A percentile compares a stretch with the other conserved stretches of the same genome.
phyloP scores from a whole-genome alignment of 139 green algal species.

The Chlorella sp. region DNA sequence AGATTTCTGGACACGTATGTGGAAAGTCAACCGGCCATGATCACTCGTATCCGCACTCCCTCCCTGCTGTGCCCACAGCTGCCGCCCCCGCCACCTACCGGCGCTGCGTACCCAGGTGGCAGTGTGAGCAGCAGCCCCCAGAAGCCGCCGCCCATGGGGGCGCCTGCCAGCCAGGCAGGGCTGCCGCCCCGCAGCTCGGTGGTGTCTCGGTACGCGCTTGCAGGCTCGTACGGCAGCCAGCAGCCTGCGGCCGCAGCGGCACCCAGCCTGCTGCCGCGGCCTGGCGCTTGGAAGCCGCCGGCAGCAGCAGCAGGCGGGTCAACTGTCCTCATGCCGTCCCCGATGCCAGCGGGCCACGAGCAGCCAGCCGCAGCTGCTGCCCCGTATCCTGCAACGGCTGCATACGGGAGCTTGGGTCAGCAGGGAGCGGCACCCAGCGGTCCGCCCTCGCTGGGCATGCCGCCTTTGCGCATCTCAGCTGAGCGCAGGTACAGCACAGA shows the following conservation, averaged over 20 bases:
- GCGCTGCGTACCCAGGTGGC: background rate
- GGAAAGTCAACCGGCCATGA: too few species aligned
- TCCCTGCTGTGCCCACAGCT: background rate
- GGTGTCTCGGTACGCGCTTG: constrained; percentile 9
- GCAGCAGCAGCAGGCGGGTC: background rate
- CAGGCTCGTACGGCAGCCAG: background rate
- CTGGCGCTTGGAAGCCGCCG: background rate
- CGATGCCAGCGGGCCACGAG: background rate
- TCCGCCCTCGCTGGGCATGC: background rate
- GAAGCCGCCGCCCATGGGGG: too few species aligned
- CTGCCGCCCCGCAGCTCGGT: background rate
- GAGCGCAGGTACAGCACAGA: background rate
- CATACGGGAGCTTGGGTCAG: background rate
- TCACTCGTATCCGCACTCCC: too few species aligned
- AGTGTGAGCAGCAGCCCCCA: background rate
- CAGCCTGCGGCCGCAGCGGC: background rate
- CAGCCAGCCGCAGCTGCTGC: background rate
- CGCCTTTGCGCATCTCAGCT: background rate
- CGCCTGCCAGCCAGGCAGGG: background rate
- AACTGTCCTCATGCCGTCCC: background rate
- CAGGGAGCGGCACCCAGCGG: too few species aligned
- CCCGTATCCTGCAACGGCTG: background rate
- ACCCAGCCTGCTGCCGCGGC: background rate
- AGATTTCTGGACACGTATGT: background rate
- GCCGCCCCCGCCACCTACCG: background rate